These are phyloP conservation scores for Boletus sensibilis DNA, from an alignment of 768 basidiomycete species.

Conservation along the genomic window DNA sequence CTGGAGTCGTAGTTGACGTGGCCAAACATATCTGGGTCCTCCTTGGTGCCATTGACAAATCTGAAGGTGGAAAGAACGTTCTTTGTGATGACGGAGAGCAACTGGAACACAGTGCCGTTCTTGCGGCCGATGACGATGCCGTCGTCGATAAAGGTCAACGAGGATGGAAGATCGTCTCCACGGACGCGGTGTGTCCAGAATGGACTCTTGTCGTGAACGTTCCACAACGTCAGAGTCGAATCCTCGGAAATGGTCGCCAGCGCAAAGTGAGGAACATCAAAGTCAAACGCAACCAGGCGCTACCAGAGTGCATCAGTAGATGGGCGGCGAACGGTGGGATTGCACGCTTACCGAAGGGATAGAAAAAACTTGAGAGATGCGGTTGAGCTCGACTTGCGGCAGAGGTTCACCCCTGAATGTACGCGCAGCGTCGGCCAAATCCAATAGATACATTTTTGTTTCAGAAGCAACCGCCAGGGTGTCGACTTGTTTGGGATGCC, in stretches of 20 bases:
- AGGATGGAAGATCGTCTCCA: slow-evolving; percentile 80
- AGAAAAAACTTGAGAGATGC: slow-evolving; percentile 65
- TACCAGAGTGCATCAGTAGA: slow-evolving; percentile 28
- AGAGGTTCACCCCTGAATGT: slow-evolving; percentile 64
- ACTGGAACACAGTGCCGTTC: slow-evolving; percentile 82
- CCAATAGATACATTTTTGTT: slow-evolving; percentile 71
- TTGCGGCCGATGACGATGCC: slow-evolving; percentile 83
- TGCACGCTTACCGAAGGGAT: slow-evolving; percentile 60
- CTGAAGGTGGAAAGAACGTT: slow-evolving; percentile 74
- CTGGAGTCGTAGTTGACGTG: slow-evolving; percentile 82
- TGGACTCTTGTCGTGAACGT: slow-evolving; percentile 70
- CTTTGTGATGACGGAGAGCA: slow-evolving; percentile 73
- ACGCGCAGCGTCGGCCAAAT: slow-evolving; percentile 61
- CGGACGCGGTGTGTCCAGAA: slow-evolving; percentile 75
- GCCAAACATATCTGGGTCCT: slow-evolving; percentile 85
- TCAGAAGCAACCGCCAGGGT: slow-evolving; percentile 82
- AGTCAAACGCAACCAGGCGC: slow-evolving; percentile 83
- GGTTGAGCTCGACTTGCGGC: slow-evolving; percentile 64
- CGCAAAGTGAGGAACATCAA: slow-evolving; percentile 73
- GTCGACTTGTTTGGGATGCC: slow-evolving; percentile 83
- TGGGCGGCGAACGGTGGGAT: neutral
- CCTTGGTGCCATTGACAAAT: slow-evolving; percentile 66
- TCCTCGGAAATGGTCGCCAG: slow-evolving; percentile 82
- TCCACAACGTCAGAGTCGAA: slow-evolving; percentile 80
- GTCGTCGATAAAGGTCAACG: slow-evolving; percentile 80